A percentile compares a stretch with the other conserved stretches of the same genome.
Conservation (phyloP, 2,329 filamentous ascomycete genomes). For the Macroventuria anomochaeta region DNA sequence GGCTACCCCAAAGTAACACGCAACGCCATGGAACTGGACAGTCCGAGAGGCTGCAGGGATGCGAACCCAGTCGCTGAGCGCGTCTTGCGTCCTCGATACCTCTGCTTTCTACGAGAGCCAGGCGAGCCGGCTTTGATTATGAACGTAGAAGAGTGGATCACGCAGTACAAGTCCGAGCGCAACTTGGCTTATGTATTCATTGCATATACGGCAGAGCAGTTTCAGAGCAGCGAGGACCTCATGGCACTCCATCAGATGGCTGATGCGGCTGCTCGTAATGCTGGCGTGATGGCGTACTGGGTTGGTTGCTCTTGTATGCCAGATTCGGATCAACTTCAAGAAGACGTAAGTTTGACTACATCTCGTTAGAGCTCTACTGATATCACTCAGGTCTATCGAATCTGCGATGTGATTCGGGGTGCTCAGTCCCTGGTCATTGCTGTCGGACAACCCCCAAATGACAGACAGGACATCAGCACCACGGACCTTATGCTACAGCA, state of each 20-base stretch:
- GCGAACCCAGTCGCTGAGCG: constrained; percentile 37
- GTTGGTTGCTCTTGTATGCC: constrained; percentile 54
- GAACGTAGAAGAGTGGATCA: constrained; percentile 38
- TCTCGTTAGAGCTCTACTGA: background rate
- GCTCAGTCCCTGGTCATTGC: constrained; percentile 53
- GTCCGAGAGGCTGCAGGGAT: constrained; percentile 13
- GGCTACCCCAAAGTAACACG: constrained; percentile 42
- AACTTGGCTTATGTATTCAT: constrained; percentile 50
- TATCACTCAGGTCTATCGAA: constrained; percentile 49
- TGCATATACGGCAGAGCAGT: constrained; percentile 53
- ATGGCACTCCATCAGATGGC: constrained; percentile 46
- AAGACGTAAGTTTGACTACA: constrained; percentile 29
- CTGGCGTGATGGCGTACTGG: constrained; percentile 53
- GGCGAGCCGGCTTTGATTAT: constrained; percentile 28
- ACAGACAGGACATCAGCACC: constrained; percentile 28
- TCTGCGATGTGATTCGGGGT: constrained; percentile 55
- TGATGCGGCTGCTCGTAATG: constrained; percentile 48
- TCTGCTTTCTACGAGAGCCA: constrained; percentile 37
- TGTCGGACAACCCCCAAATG: constrained; percentile 42
- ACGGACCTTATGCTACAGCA: constrained; percentile 46
- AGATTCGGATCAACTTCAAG: constrained; percentile 39
- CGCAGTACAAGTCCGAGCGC: constrained; percentile 27
- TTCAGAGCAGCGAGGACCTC: constrained; percentile 38
- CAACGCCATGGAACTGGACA: constrained; percentile 36
- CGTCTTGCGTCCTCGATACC: constrained; percentile 34